Evolutionary conservation across 2,329 filamentous ascomycete genomes (phyloP).

Genomic region (Monosporascus sp.): DNA sequence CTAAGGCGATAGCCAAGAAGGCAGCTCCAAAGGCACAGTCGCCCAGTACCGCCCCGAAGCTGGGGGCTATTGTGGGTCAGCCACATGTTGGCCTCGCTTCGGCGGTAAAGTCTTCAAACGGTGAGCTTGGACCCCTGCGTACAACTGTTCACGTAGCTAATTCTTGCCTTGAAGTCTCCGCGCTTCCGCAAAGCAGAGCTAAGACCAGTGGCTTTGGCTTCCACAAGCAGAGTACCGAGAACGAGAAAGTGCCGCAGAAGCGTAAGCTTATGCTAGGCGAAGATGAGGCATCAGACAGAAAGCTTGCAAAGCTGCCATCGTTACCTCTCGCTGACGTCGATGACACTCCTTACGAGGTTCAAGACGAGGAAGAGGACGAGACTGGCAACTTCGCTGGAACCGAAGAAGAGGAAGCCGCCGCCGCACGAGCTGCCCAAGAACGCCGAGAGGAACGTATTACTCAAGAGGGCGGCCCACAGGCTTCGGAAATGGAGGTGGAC

Average conservation of each 20-base stretch:
- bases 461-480: slow-evolving; percentile 47
- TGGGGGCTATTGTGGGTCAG: slow-evolving; percentile 43
- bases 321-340: slow-evolving; percentile 62
- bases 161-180: slow-evolving; percentile 34
- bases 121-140: slow-evolving; percentile 23
- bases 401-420: slow-evolving; percentile 83
- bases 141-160: slow-evolving; percentile 17
- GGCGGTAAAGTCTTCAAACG: slow-evolving; percentile 28
- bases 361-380: slow-evolving; percentile 62
- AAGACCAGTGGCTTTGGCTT: slow-evolving; percentile 85
- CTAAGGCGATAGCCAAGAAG: slow-evolving; percentile 81
- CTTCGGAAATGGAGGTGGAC: slow-evolving; percentile 36
- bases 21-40: slow-evolving; percentile 54
- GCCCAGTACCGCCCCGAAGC: slow-evolving; percentile 47
- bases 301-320: slow-evolving; percentile 84
- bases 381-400: slow-evolving; percentile 72
- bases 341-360: slow-evolving; percentile 54
- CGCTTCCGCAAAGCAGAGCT: slow-evolving; percentile 60
- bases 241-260: slow-evolving; percentile 62
- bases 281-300: slow-evolving; percentile 79
- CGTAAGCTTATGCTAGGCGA: slow-evolving; percentile 81
- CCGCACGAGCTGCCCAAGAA: slow-evolving; percentile 78
- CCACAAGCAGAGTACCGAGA: slow-evolving; percentile 59
- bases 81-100: slow-evolving; percentile 28
- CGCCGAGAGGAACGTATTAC: slow-evolving; percentile 66